These are phyloP conservation scores for Epicoccum nigrum DNA, from an alignment of 2,329 filamentous ascomycete genomes.

Conservation along the genomic window DNA sequence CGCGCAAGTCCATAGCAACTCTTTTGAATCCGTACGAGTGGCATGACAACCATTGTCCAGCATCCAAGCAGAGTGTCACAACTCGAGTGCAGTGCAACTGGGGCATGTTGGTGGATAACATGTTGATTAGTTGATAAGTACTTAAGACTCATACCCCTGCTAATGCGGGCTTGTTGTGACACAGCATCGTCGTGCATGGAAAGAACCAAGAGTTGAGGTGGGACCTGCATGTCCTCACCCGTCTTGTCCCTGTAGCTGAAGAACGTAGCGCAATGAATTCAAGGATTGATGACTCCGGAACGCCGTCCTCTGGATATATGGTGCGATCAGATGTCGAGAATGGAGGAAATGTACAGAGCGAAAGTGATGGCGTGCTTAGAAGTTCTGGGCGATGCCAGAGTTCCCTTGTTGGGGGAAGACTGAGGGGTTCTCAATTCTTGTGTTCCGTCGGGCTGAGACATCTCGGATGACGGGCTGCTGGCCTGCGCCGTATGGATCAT, in stretches of 20 bases:
- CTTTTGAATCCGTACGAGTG: not conserved
- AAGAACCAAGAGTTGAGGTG: constrained; percentile 13
- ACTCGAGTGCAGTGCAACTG: not conserved
- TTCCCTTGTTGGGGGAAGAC: constrained; percentile 89
- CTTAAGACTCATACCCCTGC: constrained; percentile 6
- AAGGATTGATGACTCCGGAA: constrained; percentile 12
- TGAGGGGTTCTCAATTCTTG: constrained; percentile 87
- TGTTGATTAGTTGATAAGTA: constrained; percentile 2
- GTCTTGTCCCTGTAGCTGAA: constrained; percentile 18
- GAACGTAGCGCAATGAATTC: constrained; percentile 7
- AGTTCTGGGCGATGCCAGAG: constrained; percentile 96
- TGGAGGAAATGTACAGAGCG: constrained; percentile 11
- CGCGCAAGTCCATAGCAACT: constrained; percentile 3
- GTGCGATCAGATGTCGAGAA: constrained; percentile 10
- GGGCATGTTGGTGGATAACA: not conserved
- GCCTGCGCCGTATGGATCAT: constrained; percentile 59
- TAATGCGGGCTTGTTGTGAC: constrained; percentile 3
- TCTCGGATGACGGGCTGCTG: constrained; percentile 86
- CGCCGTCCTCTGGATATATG: constrained; percentile 20
- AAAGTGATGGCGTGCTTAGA: constrained; percentile 58
- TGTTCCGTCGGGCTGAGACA: constrained; percentile 89
- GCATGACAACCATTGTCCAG: constrained; percentile 1
- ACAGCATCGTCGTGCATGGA: constrained; percentile 14
- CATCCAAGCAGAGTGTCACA: not conserved
- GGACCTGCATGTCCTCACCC: constrained; percentile 17